Base-by-base conservation (phyloP, 1,284 basidiomycete species). In the Moesziomyces sp. region DNA sequence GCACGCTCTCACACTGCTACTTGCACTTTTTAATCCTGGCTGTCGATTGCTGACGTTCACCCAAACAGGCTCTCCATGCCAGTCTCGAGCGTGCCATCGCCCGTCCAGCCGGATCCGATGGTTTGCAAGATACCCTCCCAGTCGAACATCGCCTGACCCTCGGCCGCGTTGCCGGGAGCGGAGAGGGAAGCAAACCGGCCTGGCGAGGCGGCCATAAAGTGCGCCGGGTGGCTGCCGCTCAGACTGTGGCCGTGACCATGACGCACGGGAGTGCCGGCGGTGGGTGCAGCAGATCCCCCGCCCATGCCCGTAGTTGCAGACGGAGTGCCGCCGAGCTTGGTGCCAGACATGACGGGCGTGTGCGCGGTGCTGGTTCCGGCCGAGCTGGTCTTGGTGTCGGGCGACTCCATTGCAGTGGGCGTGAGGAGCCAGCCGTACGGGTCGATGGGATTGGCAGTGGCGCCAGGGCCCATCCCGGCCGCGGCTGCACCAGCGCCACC, bases 381-480 rank as follows among this genome's bases (percentile, higher is more conserved):
- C 5, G 70, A 67, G 18, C 26, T 52, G n/a, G 21, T 21, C 49
- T 55, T 69, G 26, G 59, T 46, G 1, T 73, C 70, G 18, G 71
- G 71, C 16, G 61, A 64, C 21, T 69, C 71, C 13, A 64, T 21
- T 3, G 60, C 65, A 3, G 65, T 74, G 0, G 71, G 71, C 1
- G 71, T 74, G 35, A 74, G 65, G 18, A 74, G 52, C 71, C 71
- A 74, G 21, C 71, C 71, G 28, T 74, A 74, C 6, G 71, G 71
- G 19, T 74, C 71, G 52, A 74, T 73, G 23, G 70, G 70, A 21
- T 73, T 73, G 19, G 59, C 49, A 2, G 45, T 35, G 28, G 38
- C 43, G 21, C 23, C 43, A 10, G 40, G 40, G 21, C 23, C 52
- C 21, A n/a, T 24, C 46, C 50, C 43, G 5, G 44, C 42, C 3